Evolutionary conservation across 2,329 filamentous ascomycete species (phyloP), one percentile per base, ranked within the genome.

Genomic region (Trichoderma hamatum): DNA sequence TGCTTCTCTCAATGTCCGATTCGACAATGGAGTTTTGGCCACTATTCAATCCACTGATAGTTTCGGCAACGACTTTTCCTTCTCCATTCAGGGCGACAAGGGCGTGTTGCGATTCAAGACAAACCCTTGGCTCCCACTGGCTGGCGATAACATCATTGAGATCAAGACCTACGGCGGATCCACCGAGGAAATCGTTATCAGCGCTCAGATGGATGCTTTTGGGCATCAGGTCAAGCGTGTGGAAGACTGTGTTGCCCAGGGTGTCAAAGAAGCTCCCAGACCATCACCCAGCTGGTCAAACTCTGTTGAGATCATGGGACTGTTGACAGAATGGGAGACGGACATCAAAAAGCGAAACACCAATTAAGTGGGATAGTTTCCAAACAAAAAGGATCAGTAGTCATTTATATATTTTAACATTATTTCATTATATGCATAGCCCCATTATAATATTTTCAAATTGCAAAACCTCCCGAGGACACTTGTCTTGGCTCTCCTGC

Each of bases 401-500:
- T 21, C 16, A 5, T 7, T 39, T 28, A 26, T 26, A 14, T 28
- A 43, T 5, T 28, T 14, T 1, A 51, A 46, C 21, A 16, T 21
- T 4, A 32, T 21, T n/a, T 63, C 1, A 28, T 14, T 52, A 28
- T 28, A 19, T 54, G 21, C 28, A 52, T 62, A 34, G 2, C 3
- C 5, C 13, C 16, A 36, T 51, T 28, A 11, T 28, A 11, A 2
- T 19, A 6, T 16, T 1, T 28, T 78, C 72, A 86, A 6, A 85
- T 78, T 0, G 82, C 81, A 68, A 87, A 88, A 0, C 92, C 93
- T 2, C 88, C 93, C 19, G 91, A 93, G 74, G 91, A 89, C 34
- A 80, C 75, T 82, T 96, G 92, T 72, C 94, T 87, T n/a, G 93
- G 92, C 80, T 97, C 94, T 0, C 92, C 89, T 0, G 89, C 92